Evolutionary conservation across 805 yeast genomes (phyloP).

Genomic region (Suhomyces prunicola): DNA sequence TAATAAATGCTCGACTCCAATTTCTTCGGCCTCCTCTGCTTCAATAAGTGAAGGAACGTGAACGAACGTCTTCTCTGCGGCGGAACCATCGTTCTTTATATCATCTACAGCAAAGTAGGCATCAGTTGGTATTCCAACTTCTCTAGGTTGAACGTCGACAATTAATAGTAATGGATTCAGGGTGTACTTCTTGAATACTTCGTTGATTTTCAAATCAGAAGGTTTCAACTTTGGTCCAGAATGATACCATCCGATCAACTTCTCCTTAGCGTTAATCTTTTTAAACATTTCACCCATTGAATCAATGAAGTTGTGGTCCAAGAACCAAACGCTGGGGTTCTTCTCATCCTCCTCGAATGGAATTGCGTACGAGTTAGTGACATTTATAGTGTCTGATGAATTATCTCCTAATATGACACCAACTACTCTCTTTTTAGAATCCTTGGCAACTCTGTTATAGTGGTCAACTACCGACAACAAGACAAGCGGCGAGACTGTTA

Average conservation of each 20-base stretch:
- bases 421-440: slow-evolving; percentile 73
- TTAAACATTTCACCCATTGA: slow-evolving; percentile 97
- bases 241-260: slow-evolving; percentile 98
- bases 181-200: slow-evolving; percentile 77
- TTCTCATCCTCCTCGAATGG: slow-evolving; percentile 97
- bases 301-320: slow-evolving; percentile 94
- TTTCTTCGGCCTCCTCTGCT: slow-evolving; percentile 99
- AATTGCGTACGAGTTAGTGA: slow-evolving; percentile 91
- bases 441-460: slow-evolving; percentile 79
- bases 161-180: slow-evolving; percentile 79
- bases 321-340: slow-evolving; percentile 90
- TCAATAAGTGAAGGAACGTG: slow-evolving; percentile 90
- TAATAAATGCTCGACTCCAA: slow-evolving; percentile 94
- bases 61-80: slow-evolving; percentile 86
- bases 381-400: slow-evolving; percentile 54
- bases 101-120: slow-evolving; percentile 94
- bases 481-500: slow-evolving; percentile 93
- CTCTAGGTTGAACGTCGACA: slow-evolving; percentile 84
- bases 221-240: slow-evolving; percentile 91
- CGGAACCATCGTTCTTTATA: slow-evolving; percentile 91
- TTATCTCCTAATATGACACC: slow-evolving; percentile 92
- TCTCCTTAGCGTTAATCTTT: slow-evolving; percentile 96
- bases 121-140: slow-evolving; percentile 91
- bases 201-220: slow-evolving; percentile 88
- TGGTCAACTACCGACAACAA: slow-evolving; percentile 93